Conservation (phyloP, 75 land plant genomes). For the Picea glauca region DNA sequence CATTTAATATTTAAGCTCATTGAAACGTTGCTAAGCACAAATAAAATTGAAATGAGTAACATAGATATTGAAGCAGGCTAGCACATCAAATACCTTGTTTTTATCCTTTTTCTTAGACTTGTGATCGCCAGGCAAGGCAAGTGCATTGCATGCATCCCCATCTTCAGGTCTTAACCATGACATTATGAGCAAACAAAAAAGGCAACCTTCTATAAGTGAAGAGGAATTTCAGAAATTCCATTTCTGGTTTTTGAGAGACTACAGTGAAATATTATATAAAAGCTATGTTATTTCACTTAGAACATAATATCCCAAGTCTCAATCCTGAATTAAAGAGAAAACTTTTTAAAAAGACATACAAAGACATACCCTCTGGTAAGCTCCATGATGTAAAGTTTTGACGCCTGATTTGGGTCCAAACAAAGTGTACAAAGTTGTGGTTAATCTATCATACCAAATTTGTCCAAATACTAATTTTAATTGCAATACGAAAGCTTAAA, state of each 20-base stretch:
- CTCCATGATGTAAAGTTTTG: background rate
- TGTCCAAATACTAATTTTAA: background rate
- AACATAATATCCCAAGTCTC: background rate
- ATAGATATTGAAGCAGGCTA: background rate
- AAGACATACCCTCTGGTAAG: background rate
- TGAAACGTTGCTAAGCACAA: background rate
- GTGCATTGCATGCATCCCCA: constrained; percentile 29
- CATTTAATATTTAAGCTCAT: background rate
- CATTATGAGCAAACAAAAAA: background rate
- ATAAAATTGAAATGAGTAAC: background rate
- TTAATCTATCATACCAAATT: background rate
- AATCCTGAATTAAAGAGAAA: no score
- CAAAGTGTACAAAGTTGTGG: background rate
- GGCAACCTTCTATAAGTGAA: background rate
- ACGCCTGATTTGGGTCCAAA: constrained; percentile 3
- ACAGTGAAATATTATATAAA: background rate
- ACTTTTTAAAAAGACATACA: background rate
- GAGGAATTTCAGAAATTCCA: background rate
- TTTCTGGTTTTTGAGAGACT: background rate
- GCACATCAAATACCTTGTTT: constrained; percentile 14
- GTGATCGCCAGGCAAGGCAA: constrained; percentile 23
- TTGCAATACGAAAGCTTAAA: no score
- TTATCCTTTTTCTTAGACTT: constrained; percentile 12
- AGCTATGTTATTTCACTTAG: background rate
- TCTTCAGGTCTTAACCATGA: constrained; percentile 9